Percentiles rank a stretch among this genome's conserved stretches.
Evolutionary conservation across 1,139 yeast species (phyloP).

Genomic region (Kodamaea derodonti): DNA sequence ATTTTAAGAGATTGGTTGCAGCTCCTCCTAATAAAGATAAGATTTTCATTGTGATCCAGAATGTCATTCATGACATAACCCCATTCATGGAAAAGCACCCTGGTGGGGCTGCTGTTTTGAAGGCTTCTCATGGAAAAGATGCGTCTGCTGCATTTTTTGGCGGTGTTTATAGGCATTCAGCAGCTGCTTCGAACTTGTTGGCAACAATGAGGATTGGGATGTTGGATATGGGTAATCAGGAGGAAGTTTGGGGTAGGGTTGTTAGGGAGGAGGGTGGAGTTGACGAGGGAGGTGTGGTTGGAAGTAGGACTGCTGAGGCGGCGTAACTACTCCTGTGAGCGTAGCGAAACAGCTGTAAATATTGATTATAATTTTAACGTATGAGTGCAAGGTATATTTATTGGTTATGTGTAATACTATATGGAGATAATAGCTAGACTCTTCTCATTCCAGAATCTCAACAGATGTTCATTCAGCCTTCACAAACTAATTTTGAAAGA

Average conservation of each 20-base stretch:
- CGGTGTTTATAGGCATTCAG: constrained; percentile 71
- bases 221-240: constrained; percentile 76
- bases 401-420: too few relatives aligned
- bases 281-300: constrained; percentile 23
- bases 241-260: constrained; percentile 71
- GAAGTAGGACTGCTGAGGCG: constrained; percentile 43
- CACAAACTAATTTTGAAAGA: too few relatives aligned
- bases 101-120: constrained; percentile 60
- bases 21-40: constrained; percentile 36
- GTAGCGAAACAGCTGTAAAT: too few relatives aligned
- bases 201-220: constrained; percentile 77
- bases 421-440: too few relatives aligned
- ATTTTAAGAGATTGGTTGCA: constrained; percentile 41
- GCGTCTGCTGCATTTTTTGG: constrained; percentile 73
- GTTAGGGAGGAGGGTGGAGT: constrained; percentile 40
- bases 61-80: constrained; percentile 69
- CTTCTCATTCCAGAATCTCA: too few relatives aligned
- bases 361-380: too few relatives aligned
- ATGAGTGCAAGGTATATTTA: too few relatives aligned
- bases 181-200: constrained; percentile 65
- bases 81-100: constrained; percentile 74
- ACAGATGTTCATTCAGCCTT: too few relatives aligned
- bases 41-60: constrained; percentile 41
- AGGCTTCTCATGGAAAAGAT: constrained; percentile 65
- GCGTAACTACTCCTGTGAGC: constrained; percentile 31